Evolutionary conservation across 2,329 filamentous ascomycete species (phyloP).

Genomic region (Aspergillus chevalieri): DNA sequence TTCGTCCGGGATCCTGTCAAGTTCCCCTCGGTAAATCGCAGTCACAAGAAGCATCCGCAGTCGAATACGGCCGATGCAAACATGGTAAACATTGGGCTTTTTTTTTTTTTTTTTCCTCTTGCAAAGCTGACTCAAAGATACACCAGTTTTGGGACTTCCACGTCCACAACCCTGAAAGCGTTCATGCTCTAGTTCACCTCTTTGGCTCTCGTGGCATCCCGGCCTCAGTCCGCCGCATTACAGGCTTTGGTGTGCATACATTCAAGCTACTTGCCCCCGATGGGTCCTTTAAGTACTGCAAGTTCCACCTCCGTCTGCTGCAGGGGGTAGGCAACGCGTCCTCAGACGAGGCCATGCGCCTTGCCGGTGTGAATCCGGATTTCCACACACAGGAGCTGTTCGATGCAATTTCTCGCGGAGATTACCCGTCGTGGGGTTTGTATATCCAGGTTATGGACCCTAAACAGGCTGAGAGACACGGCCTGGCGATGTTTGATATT

Average conservation of each 20-base stretch:
- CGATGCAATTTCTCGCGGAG: slow-evolving; percentile 52
- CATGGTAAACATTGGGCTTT: slow-evolving; percentile 32
- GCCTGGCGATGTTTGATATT: slow-evolving; percentile 51
- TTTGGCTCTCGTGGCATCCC: slow-evolving; percentile 56
- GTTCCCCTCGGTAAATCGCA: slow-evolving; percentile 45
- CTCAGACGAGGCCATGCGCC: slow-evolving; percentile 45
- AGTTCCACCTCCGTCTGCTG: slow-evolving; percentile 55
- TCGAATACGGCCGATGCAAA: slow-evolving; percentile 61
- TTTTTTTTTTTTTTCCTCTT: background rate
- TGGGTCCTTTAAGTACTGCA: slow-evolving; percentile 53
- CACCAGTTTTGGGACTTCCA: slow-evolving; percentile 55
- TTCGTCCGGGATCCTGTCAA: slow-evolving; percentile 41
- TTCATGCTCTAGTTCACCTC: slow-evolving; percentile 56
- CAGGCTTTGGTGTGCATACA: slow-evolving; percentile 43
- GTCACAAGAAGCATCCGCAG: slow-evolving; percentile 61
- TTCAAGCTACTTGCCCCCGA: slow-evolving; percentile 30
- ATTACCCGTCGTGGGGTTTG: slow-evolving; percentile 53
- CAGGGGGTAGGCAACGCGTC: slow-evolving; percentile 51
- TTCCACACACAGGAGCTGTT: slow-evolving; percentile 55
- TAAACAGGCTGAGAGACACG: slow-evolving; percentile 43
- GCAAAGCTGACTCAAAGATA: slow-evolving; percentile 4
- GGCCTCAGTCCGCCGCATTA: slow-evolving; percentile 40
- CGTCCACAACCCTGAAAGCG: slow-evolving; percentile 51
- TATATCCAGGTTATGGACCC: slow-evolving; percentile 52
- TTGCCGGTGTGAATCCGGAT: slow-evolving; percentile 53